Evolutionary conservation across 2,329 filamentous ascomycete genomes (phyloP), one percentile per base, ranked within the genome.

Genomic region (Ophiosphaerella herpotricha): DNA sequence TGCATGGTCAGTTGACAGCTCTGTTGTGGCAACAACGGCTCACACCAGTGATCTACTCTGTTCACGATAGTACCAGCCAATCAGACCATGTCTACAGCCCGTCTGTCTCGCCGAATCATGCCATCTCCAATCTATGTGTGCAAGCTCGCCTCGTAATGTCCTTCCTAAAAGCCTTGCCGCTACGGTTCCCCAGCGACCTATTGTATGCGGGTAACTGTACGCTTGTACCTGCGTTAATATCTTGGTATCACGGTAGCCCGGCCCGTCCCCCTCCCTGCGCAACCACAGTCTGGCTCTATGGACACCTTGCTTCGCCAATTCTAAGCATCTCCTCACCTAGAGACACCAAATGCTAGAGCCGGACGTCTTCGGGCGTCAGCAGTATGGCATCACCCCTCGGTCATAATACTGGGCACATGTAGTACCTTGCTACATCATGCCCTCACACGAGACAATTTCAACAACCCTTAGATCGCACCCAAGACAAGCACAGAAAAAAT

Each of bases 1-100:
- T 44, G 26, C 33, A 36, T 37, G 52, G 52, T 60, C 60, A 65
- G 39, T 57, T 61, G 55, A 62, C 57, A 62, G 57, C 55, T 47
- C 13, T 39, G 47, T 58, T 16, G 39, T 46, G 55, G 48, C 24
- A 41, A 48, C 42, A 55, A 40, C 39, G 50, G 46, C 40, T 51
- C 38, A 39, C 40, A 16, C 7, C 14, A 11, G 49, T 45, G 46
- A 46, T 47, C 26, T 34, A 12, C 8, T 21, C 50, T 48, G 23
- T 43, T 39, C 51, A 59, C 51, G 38, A 38, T 43, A 54, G 34
- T 51, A 55, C 26, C 12, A 33, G 12, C 18, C n/a, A 41, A 21
- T 11, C 7, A 29, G 26, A 29, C 2, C 26, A 11, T 29, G 7
- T 11, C 26, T 29, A 8, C 26, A 8, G 26, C 9, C 11, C 4